Base-by-base conservation (phyloP, 495 filamentous ascomycete species). In the Lasiosphaeria hispida region DNA sequence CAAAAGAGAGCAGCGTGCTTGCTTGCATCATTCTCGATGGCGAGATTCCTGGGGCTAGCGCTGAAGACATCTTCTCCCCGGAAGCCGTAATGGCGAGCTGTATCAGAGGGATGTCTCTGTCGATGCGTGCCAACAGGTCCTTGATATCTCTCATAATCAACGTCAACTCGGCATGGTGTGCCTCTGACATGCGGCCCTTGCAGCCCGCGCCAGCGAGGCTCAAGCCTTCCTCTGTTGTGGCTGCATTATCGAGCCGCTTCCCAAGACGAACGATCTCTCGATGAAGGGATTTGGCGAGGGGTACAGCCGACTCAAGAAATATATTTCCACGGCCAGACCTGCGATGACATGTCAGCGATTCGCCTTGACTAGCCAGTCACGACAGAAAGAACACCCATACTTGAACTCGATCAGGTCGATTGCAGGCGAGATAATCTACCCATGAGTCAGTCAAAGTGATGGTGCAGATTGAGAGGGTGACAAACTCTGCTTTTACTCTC, bases 51-150 rank as follows among this genome's bases (percentile, higher is more conserved):
- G 87, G 76, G 7, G 89, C 90, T 41, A 96, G 75, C 36, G 81
- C 85, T 0, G 90, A 87, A 1, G 90, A 91, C 45, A 96, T 72
- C 59, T 83, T 93, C 18, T 90, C 91, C 0, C 95, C 95, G 4
- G 95, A 97, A 6, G 94, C 95, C 2, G 92, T 93, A 64, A 99
- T 96, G 36, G 95, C 96, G 15, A 99, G 80, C 60, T 91, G 96
- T 70, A 99, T 91, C 1, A 96, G 78, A 5, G 94, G 93, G 14
- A 99, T 91, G 18, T 92, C 89, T 69, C 96, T 88, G 68, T 99
- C 95, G 50, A 99, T 96, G 5, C 87, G 83, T 15, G 68, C 68
- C 8, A 97, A 81, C 13, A 99, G 72, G 33, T 74, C 82, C 61
- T 86, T 89, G 61, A 96, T 95, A 45, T 91, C 90, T 18, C 72